A percentile compares a stretch with the other conserved stretches of the same genome.
phyloP scores from a whole-genome alignment of 208 protist species.

The Leishmania major region DNA sequence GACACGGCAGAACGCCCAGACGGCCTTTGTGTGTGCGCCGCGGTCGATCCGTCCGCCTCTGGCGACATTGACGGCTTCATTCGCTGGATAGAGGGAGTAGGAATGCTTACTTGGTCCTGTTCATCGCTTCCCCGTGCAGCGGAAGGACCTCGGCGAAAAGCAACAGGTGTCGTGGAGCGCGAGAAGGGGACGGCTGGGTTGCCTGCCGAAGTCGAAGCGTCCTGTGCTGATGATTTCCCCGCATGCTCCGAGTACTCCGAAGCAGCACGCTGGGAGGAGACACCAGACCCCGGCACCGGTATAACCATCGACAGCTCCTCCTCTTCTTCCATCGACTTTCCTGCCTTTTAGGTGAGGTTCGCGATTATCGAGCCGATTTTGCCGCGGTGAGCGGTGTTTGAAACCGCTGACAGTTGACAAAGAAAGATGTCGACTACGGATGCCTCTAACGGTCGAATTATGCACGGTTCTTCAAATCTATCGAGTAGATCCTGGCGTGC shows the following conservation, averaged over 20 bases:
- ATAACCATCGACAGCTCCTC: neutral
- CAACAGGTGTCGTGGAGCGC: neutral
- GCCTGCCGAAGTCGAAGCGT: neutral
- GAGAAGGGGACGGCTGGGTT: neutral
- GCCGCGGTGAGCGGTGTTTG: neutral
- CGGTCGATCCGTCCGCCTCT: neutral
- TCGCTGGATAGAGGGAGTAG: neutral
- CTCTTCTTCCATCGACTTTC: constrained; percentile 20
- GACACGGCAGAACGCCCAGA: neutral
- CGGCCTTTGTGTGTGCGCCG: neutral
- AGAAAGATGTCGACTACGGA: neutral
- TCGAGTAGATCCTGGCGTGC: neutral
- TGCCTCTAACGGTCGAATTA: neutral
- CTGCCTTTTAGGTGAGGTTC: constrained; percentile 24
- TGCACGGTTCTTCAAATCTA: neutral
- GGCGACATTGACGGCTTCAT: neutral
- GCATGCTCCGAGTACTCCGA: neutral
- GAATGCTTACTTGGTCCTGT: neutral
- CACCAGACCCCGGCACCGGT: neutral
- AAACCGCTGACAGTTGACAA: neutral
- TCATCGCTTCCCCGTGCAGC: neutral
- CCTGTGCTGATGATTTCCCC: neutral
- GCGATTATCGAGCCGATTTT: constrained; percentile 20
- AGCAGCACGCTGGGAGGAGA: neutral
- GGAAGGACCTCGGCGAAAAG: neutral